phyloP scores from a whole-genome alignment of 192 early-diverging fungal genomes.

The Coemansia umbellata region DNA sequence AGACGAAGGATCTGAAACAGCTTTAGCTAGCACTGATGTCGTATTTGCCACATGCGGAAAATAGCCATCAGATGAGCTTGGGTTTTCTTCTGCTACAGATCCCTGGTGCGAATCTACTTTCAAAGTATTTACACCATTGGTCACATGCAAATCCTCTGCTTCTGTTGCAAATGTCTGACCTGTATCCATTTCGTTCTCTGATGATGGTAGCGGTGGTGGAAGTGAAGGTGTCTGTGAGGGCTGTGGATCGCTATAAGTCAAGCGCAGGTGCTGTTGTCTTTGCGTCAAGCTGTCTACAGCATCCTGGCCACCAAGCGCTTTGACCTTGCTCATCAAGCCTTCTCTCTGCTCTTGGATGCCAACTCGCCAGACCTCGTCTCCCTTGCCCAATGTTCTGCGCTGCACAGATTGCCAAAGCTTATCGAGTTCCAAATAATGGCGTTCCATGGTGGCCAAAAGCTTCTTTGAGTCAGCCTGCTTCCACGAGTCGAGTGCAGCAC shows the following conservation, averaged over 20 bases:
- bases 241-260: conserved; percentile 22
- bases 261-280: conserved; percentile 17
- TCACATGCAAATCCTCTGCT: too few species aligned
- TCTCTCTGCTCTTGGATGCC: conserved; percentile 27
- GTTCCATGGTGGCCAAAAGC: conserved; percentile 32
- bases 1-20: conserved; percentile 16
- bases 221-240: conserved; percentile 30
- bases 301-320: conserved; percentile 16
- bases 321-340: conserved; percentile 20
- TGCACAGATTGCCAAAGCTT: conserved; percentile 46
- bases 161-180: background rate
- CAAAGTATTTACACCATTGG: background rate
- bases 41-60: too few species aligned
- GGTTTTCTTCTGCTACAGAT: too few species aligned
- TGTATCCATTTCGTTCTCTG: background rate
- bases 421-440: conserved; percentile 46
- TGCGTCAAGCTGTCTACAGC: conserved; percentile 20
- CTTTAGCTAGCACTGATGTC: conserved; percentile 14
- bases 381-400: conserved; percentile 28
- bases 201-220: conserved; percentile 1
- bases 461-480: conserved; percentile 31
- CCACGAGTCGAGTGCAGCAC: conserved; percentile 39
- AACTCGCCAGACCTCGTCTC: conserved; percentile 33
- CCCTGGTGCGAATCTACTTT: background rate
- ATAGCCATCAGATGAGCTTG: background rate